Evolutionary conservation across 345 rosid species (phyloP).

Genomic region (Ceriops zippeliana): DNA sequence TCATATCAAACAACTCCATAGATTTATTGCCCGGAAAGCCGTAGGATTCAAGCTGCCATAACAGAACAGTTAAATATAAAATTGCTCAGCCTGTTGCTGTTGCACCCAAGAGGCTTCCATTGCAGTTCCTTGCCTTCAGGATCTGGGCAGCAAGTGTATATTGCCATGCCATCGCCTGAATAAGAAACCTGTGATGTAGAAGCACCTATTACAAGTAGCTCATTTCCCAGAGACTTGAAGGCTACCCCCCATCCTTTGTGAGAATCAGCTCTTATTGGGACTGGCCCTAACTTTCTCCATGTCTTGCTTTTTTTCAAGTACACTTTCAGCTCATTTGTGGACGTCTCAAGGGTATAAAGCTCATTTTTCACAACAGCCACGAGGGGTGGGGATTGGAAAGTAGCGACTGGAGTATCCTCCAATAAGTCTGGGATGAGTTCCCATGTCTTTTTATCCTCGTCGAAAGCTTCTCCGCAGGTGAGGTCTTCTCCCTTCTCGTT

Average conservation of each 20-base stretch:
- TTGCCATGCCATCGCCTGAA: conserved; percentile 50
- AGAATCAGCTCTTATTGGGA: conserved; percentile 70
- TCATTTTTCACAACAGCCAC: conserved; percentile 62
- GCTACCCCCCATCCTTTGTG: conserved; percentile 89
- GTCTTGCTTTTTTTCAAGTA: conserved; percentile 51
- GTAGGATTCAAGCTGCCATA: conserved; percentile 53
- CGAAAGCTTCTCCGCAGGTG: conserved; percentile 71
- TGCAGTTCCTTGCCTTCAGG: conserved; percentile 32
- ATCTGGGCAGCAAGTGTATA: conserved; percentile 64
- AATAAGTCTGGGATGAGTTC: conserved; percentile 55
- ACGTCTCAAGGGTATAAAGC: conserved; percentile 72
- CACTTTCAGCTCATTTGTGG: conserved; percentile 57
- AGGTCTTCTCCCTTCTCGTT: conserved; percentile 45
- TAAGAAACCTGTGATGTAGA: conserved; percentile 32
- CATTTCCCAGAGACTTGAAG: conserved; percentile 79
- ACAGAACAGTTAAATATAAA: conserved; percentile 79
- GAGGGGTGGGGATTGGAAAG: conserved; percentile 72
- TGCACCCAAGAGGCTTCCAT: conserved; percentile 63
- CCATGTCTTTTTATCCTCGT: conserved; percentile 51
- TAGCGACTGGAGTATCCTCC: conserved; percentile 43
- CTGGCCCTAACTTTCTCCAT: conserved; percentile 73
- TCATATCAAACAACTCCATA: conserved; percentile 4
- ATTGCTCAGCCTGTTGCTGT: conserved; percentile 53
- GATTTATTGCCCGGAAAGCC: conserved; percentile 3
- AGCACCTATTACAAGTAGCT: conserved; percentile 76